Percentiles rank a stretch among this genome's conserved stretches.
phyloP scores from a whole-genome alignment of 805 yeast species.

The Hanseniaspora valbyensis region DNA sequence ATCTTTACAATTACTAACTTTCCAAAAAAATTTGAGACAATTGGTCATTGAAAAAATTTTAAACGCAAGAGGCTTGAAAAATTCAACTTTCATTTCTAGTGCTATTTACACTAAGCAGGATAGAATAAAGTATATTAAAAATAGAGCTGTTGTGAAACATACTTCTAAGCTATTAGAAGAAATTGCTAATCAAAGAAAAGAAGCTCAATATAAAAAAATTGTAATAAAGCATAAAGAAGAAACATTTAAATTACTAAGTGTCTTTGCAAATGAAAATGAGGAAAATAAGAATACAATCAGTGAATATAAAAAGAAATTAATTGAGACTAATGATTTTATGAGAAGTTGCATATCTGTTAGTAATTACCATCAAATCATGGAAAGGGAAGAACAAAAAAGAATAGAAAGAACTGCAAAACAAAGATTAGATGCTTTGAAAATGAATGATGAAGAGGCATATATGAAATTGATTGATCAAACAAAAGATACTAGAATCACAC shows the following conservation, averaged over 20 bases:
- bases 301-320: conserved; percentile 24
- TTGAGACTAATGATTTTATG: conserved; percentile 20
- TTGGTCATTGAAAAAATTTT: conserved; percentile 39
- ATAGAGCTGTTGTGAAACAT: conserved; percentile 58
- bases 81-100: conserved; percentile 30
- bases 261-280: conserved; percentile 30
- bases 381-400: conserved; percentile 65
- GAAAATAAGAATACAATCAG: conserved; percentile 29
- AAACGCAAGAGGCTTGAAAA: conserved; percentile 38
- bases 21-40: conserved; percentile 62
- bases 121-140: conserved; percentile 55
- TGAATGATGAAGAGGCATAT: conserved; percentile 82
- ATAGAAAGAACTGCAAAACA: conserved; percentile 75
- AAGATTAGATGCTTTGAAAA: conserved; percentile 75
- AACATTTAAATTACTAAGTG: conserved; percentile 37
- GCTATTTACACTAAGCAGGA: conserved; percentile 56
- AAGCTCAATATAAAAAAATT: conserved; percentile 44
- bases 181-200: conserved; percentile 49
- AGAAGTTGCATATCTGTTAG: neutral
- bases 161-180: conserved; percentile 68
- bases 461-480: conserved; percentile 74
- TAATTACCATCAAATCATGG: conserved; percentile 41
- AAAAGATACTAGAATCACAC: conserved; percentile 78
- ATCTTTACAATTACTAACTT: conserved; percentile 49
- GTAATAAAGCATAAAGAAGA: conserved; percentile 30